phyloP scores from a whole-genome alignment of 2,329 filamentous ascomycete species.

The Talaromyces funiculosus region DNA sequence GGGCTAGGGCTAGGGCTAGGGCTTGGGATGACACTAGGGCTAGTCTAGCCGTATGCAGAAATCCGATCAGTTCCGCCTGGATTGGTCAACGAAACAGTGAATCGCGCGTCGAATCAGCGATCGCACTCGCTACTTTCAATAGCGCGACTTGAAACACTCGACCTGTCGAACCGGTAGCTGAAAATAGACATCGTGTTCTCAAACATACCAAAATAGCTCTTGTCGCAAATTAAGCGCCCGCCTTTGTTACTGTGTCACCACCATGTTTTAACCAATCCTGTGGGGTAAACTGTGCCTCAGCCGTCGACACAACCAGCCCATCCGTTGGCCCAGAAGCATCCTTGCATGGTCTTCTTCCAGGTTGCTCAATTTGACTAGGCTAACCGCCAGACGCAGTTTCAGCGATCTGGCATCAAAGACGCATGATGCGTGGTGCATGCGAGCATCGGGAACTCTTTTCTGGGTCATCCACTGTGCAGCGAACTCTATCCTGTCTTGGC shows the following conservation, averaged over 20 bases:
- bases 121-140: neutral
- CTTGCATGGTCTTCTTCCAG: neutral
- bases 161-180: neutral
- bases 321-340: neutral
- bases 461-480: too few relatives aligned
- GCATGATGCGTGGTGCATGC: neutral
- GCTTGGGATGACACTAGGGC: neutral
- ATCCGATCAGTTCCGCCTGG: neutral
- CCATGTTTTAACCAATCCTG: neutral
- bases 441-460: neutral
- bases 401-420: conserved; percentile 1
- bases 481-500: neutral
- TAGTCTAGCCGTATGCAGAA: neutral
- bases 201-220: neutral
- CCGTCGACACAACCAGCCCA: neutral
- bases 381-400: conserved; percentile 1
- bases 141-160: neutral
- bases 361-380: neutral
- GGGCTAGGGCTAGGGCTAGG: neutral
- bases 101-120: neutral
- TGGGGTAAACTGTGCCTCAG: neutral
- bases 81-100: too few relatives aligned
- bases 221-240: conserved; percentile 1
- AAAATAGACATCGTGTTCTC: neutral
- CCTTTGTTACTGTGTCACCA: neutral